Base-by-base conservation (phyloP, 2,329 filamentous ascomycete species). In the Botryotinia convoluta region DNA sequence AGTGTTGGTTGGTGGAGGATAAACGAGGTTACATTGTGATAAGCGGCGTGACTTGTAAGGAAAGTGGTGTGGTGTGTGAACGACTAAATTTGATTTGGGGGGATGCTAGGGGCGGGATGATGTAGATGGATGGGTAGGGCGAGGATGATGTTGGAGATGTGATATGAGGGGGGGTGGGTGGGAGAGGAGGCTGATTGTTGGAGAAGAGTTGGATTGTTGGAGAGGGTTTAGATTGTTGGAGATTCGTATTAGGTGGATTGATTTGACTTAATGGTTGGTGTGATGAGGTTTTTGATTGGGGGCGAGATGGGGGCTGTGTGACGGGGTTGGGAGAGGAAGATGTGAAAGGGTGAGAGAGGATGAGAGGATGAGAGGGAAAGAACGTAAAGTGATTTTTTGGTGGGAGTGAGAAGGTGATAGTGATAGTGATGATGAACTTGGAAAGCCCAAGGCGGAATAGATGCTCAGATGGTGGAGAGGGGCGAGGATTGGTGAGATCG, bases 271-370 rank as follows among this genome's bases (percentile, higher is more conserved):
- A 54, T n/a, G 26, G 12, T 54, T 54, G 26, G 12, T 54, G 48
- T 7, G 26, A 14, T 14, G 48, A 26, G 4, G 4, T 14, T 54
- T 51, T n/a, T 6, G 12, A 2, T 51, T 51, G 10, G 48, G 48
- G 48, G 48, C 10, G 48, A 51, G 2, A 51, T 7, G 5, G 48
- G 26, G 48, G 48, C 48, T 51, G 26, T 29, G n/a, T 57, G 7
- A 3, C 3, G 12, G 26, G 10, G 9, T 1, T 18, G 1, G 7
- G n/a, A 0, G 7, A 18, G 5, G 1, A 18, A 29, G n/a, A 26
- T 32, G 14, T 57, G 51, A 29, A 29, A 26, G 51, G 5, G 5
- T n/a, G 26, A 16, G 51, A 54, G 48, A 16, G 48, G 5, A 16
- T n/a, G 26, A 54, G 51, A 29, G n/a, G 6, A 4, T 16, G 48